phyloP scores from a whole-genome alignment of 108 stramenopile species.

The Pseudonitzschia multiseries region DNA sequence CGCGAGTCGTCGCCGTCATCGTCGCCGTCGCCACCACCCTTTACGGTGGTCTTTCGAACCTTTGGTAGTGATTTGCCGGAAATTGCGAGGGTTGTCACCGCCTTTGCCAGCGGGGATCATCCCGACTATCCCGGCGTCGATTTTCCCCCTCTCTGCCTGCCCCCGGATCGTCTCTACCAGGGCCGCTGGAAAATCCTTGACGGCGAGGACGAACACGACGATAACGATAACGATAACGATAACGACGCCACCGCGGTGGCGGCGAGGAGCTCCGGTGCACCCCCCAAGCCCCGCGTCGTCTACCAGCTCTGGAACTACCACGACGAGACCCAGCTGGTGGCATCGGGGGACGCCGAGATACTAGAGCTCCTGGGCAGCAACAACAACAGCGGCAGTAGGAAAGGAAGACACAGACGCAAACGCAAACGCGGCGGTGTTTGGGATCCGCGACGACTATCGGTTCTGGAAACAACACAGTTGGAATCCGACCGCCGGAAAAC shows the following conservation, averaged over 20 bases:
- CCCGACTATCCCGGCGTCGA: constrained; percentile 61
- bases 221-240: constrained; percentile 3
- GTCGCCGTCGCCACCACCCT: constrained; percentile 23
- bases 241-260: no score
- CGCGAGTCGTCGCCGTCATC: not conserved
- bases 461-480: constrained; percentile 65
- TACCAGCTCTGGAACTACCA: constrained; percentile 39
- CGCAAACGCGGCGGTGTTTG: constrained; percentile 67
- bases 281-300: no score
- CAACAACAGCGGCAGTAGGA: no score
- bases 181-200: constrained; percentile 48
- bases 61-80: constrained; percentile 73
- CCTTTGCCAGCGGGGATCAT: constrained; percentile 76
- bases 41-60: constrained; percentile 77
- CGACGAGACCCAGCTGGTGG: constrained; percentile 32
- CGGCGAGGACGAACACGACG: constrained; percentile 14
- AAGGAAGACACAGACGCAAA: no score
- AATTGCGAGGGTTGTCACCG: constrained; percentile 56
- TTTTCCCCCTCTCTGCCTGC: constrained; percentile 48
- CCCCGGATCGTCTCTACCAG: constrained; percentile 38
- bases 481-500: constrained; percentile 79
- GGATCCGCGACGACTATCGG: constrained; percentile 79
- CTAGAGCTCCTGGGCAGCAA: constrained; percentile 49
- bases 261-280: no score
- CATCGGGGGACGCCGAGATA: constrained; percentile 68